Conservation (phyloP, 805 yeast species). For the Vanderwaltozyma yarrowii region DNA sequence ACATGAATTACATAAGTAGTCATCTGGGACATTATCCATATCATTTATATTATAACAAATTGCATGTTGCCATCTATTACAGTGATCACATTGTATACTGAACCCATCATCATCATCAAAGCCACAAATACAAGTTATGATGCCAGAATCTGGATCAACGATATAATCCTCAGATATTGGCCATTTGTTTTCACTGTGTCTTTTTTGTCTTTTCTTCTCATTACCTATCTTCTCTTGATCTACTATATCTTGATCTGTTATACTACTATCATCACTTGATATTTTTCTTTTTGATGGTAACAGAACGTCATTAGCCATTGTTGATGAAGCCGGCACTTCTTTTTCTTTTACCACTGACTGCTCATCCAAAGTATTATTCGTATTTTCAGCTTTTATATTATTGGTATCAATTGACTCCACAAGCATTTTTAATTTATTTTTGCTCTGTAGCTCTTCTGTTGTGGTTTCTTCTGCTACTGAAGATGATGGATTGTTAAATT, state of each 20-base stretch:
- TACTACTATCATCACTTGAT: background rate
- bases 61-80: constrained; percentile 93
- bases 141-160: constrained; percentile 75
- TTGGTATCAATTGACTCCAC: too few species aligned
- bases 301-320: too few species aligned
- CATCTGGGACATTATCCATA: constrained; percentile 72
- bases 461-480: too few species aligned
- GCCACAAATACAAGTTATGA: constrained; percentile 84
- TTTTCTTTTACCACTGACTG: too few species aligned
- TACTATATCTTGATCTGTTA: too few species aligned
- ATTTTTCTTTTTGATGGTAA: background rate
- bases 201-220: background rate
- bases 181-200: constrained; percentile 24
- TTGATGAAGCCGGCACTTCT: too few species aligned
- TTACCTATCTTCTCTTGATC: background rate
- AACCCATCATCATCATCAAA: constrained; percentile 87
- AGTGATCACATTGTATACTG: constrained; percentile 89
- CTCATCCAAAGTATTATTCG: too few species aligned
- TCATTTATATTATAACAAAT: constrained; percentile 70
- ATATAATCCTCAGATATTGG: constrained; percentile 36
- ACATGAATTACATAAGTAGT: constrained; percentile 71
- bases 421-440: too few species aligned
- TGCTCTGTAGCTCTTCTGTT: too few species aligned
- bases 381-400: too few species aligned
- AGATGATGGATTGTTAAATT: constrained; percentile 7